Conservation (phyloP, 176 grass and related monocot genomes). For the Eremochloa ophiuroides region DNA sequence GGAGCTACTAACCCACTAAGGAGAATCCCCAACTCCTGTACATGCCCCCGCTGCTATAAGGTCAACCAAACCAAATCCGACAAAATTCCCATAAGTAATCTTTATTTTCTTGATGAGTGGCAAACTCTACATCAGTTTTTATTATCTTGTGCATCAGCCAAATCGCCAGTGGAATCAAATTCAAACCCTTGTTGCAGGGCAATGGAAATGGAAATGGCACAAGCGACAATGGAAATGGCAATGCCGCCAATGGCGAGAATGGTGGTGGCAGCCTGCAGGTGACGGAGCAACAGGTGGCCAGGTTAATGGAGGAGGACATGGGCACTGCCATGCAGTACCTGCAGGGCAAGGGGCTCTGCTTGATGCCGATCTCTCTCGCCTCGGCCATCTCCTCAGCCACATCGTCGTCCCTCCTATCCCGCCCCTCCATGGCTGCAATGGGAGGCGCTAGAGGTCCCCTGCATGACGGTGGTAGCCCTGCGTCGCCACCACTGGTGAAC, state of each 20-base stretch:
- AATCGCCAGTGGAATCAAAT: neutral
- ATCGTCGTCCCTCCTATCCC: slow-evolving; percentile 41
- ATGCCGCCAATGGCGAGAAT: slow-evolving; percentile 4
- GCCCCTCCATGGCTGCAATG: neutral
- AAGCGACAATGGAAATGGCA: slow-evolving; percentile 20
- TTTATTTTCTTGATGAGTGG: neutral
- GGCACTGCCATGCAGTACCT: slow-evolving; percentile 96
- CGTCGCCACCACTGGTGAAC: slow-evolving; percentile 18
- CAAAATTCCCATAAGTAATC: neutral
- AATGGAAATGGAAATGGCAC: slow-evolving; percentile 22
- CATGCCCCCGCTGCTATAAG: slow-evolving; percentile 6
- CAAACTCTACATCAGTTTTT: neutral
- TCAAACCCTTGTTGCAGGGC: slow-evolving; percentile 19
- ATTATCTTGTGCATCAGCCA: neutral
- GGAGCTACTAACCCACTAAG: slow-evolving; percentile 16
- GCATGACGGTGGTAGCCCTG: neutral
- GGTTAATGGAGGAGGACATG: slow-evolving; percentile 95
- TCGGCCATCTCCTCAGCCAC: slow-evolving; percentile 72
- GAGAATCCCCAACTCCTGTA: slow-evolving; percentile 23
- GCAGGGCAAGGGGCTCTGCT: slow-evolving; percentile 91
- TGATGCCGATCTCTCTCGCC: slow-evolving; percentile 92
- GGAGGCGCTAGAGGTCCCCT: neutral
- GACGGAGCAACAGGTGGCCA: slow-evolving; percentile 88
- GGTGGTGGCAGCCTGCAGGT: slow-evolving; percentile 46
- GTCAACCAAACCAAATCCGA: neutral